phyloP scores from a whole-genome alignment of 805 yeast genomes.

The Saccharomycopsis schoenii region DNA sequence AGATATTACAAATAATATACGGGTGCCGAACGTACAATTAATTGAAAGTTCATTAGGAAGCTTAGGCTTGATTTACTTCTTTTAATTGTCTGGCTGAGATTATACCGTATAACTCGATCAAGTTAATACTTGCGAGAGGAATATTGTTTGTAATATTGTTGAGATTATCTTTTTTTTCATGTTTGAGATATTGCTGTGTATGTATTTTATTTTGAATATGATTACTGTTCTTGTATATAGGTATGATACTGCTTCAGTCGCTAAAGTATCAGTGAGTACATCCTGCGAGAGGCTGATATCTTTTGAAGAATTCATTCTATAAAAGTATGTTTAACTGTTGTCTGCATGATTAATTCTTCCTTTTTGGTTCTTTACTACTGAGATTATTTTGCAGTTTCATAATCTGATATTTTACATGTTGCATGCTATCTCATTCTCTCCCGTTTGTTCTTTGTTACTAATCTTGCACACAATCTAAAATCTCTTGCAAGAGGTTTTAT shows the following conservation, averaged over 20 bases:
- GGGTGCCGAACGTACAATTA: slow-evolving; percentile 33
- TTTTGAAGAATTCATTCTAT: too few species aligned
- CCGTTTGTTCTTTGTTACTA: slow-evolving; percentile 12
- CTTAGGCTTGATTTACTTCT: neutral
- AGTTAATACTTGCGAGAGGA: slow-evolving; percentile 81
- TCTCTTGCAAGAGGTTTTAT: neutral
- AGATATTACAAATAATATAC: slow-evolving; percentile 23
- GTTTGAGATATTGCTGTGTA: neutral
- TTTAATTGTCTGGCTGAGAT: slow-evolving; percentile 44
- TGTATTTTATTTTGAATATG: neutral
- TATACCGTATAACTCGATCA: slow-evolving; percentile 75
- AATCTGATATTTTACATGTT: neutral
- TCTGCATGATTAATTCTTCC: too few species aligned
- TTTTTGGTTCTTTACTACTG: too few species aligned
- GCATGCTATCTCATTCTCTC: neutral
- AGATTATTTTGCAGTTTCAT: neutral
- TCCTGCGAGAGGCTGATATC: too few species aligned
- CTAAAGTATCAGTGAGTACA: neutral
- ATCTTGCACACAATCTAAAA: slow-evolving; percentile 7
- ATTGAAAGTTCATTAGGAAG: neutral
- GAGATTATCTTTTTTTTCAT: neutral
- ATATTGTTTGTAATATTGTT: slow-evolving; percentile 15
- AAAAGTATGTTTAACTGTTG: too few species aligned
- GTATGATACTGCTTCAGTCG: neutral
- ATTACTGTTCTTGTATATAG: neutral